A percentile compares a stretch with the other conserved stretches of the same genome.
phyloP scores from a whole-genome alignment of 805 yeast species.

The Jamesozyma piceae region DNA sequence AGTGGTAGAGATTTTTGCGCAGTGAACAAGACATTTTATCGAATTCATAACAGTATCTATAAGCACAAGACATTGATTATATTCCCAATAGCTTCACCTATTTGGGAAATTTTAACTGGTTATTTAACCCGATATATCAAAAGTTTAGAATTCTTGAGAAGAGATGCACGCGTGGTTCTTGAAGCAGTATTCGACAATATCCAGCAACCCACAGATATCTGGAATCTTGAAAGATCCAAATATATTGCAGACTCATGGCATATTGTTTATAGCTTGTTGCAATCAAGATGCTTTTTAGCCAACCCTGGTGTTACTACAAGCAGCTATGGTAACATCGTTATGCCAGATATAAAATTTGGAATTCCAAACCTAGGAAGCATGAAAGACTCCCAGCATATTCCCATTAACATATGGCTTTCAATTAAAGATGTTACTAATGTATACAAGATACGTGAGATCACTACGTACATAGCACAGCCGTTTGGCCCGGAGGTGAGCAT shows the following conservation, averaged over 20 bases:
- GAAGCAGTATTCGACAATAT: neutral
- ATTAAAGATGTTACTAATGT: conserved; percentile 6
- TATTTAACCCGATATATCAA: conserved; percentile 6
- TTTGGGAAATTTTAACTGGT: conserved; percentile 8
- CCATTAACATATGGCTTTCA: conserved; percentile 17
- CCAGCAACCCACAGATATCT: neutral
- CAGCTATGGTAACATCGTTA: neutral
- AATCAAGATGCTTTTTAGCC: neutral
- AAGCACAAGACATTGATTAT: conserved; percentile 7
- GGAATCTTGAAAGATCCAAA: neutral
- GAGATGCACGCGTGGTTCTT: neutral
- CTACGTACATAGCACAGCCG: neutral
- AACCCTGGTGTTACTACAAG: neutral
- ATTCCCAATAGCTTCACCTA: conserved; percentile 2
- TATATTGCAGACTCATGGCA: conserved; percentile 19
- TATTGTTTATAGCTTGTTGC: conserved; percentile 11
- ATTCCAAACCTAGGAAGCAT: neutral
- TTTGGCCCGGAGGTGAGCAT: neutral
- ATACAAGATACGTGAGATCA: neutral
- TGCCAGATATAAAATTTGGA: conserved; percentile 1
- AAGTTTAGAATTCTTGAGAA: conserved; percentile 12
- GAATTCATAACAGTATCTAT: conserved; percentile 10
- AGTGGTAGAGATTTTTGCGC: neutral
- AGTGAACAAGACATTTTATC: neutral
- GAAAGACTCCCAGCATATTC: conserved; percentile 1